Percentiles rank a stretch among this genome's conserved stretches.
These are phyloP conservation scores for Citeromyces matritensis DNA, from an alignment of 805 yeast genomes.

Conservation along the genomic window DNA sequence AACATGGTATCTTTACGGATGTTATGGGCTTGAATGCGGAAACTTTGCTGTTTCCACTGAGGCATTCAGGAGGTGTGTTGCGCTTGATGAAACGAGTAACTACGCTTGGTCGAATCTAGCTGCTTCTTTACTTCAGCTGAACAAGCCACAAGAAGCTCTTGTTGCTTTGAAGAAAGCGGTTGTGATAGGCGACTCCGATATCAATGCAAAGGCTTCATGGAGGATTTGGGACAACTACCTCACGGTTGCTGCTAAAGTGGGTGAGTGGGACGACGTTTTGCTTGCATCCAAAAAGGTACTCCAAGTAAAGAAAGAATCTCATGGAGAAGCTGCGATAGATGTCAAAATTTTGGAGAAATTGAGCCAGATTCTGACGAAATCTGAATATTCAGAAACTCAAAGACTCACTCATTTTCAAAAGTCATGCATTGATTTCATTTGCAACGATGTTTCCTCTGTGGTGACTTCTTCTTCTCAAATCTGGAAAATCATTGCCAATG, in stretches of 20 bases:
- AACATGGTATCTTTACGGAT: slow-evolving; percentile 89
- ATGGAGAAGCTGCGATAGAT: slow-evolving; percentile 56
- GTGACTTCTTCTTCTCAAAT: slow-evolving; percentile 52
- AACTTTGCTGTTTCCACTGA: slow-evolving; percentile 72
- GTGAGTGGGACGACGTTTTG: slow-evolving; percentile 84
- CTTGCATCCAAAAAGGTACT: slow-evolving; percentile 49
- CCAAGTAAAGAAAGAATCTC: slow-evolving; percentile 30
- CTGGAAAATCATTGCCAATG: slow-evolving; percentile 78
- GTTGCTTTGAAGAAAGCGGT: slow-evolving; percentile 75
- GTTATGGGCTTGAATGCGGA: slow-evolving; percentile 64
- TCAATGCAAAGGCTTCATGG: slow-evolving; percentile 63
- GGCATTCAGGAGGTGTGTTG: slow-evolving; percentile 83
- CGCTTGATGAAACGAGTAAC: slow-evolving; percentile 67
- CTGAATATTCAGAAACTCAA: slow-evolving; percentile 27
- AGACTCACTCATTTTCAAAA: slow-evolving; percentile 45
- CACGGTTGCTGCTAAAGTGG: slow-evolving; percentile 64
- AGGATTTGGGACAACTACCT: slow-evolving; percentile 81
- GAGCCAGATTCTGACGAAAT: slow-evolving; percentile 43
- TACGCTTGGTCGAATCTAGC: slow-evolving; percentile 90
- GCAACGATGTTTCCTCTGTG: slow-evolving; percentile 50
- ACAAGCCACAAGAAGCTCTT: slow-evolving; percentile 64
- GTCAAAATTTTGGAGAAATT: slow-evolving; percentile 62
- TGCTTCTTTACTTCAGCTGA: slow-evolving; percentile 52
- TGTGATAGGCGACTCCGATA: slow-evolving; percentile 28
- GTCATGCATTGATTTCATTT: slow-evolving; percentile 57